Conservation (phyloP, 108 stramenopile species). For the Fragilariopsis cylindrus region DNA sequence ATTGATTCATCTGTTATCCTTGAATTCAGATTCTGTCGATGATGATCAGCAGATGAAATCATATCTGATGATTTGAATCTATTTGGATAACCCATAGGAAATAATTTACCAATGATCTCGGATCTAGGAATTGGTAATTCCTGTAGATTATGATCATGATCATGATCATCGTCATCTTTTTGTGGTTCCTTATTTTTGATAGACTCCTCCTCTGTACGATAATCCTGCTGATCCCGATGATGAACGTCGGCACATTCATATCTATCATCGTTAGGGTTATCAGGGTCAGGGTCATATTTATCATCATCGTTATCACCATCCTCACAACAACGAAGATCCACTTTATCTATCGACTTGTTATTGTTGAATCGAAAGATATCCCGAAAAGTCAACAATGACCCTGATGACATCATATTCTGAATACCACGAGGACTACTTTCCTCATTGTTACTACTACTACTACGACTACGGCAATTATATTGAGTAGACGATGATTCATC, state of each 20-base stretch:
- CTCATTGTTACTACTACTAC: background rate
- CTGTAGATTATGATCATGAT: background rate
- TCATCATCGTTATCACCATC: background rate
- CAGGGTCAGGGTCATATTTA: background rate
- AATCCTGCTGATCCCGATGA: background rate
- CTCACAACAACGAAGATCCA: background rate
- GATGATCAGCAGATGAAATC: background rate
- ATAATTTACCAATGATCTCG: background rate
- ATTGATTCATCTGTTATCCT: background rate
- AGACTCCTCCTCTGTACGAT: background rate
- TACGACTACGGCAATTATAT: background rate
- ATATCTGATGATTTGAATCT: background rate
- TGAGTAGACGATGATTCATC: constrained; percentile 6
- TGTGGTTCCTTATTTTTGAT: background rate
- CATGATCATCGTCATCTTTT: background rate
- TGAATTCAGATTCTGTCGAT: background rate
- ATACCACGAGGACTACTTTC: background rate
- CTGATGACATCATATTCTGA: background rate
- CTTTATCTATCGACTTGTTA: background rate
- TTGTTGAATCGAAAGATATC: constrained; percentile 8
- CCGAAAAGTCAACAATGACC: background rate
- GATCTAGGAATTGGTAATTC: background rate
- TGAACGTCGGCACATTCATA: background rate
- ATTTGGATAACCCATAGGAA: constrained; percentile 8
- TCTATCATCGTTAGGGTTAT: background rate